Base-by-base conservation (phyloP, 139 green algal genomes). In the Chlamydomonas sp. region DNA sequence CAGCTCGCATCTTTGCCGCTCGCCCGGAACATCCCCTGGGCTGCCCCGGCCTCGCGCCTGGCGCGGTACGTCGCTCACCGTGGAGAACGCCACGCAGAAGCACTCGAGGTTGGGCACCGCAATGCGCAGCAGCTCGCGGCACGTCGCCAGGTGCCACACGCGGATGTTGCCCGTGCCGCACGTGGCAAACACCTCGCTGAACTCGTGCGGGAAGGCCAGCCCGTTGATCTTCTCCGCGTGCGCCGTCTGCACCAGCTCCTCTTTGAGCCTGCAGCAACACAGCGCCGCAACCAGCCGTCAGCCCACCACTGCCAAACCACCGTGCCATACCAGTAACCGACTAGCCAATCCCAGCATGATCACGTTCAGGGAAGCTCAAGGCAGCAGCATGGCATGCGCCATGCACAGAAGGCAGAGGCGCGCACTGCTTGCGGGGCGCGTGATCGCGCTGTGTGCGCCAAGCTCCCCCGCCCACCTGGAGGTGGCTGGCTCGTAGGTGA, bases 71-170 rank as follows among this genome's bases (percentile, higher is more conserved):
- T 61, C 62, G 17, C 84, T 79, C 60, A 93, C 92, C 89, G 89
- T 71, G n/a, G 90, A 91, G 89, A 98, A 97, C 6, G 86, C 78
- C 1, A 98, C 82, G 88, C 95, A 98, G 79, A 94, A 85, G 94
- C 95, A 97, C 78, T 95, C 94, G 16, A 97, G 85, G 88, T 97
- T 97, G 66, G 95, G 93, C 86, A 97, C 90, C 15, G 71, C 79
- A 86, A 98, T 96, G 80, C 95, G 93, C 85, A 97, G 93, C 89
- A 98, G 93, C 93, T 98, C 96, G n/a, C 94, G 87, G 88, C 94
- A 95, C 62, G 91, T 94, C 74, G 89, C 15, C 14, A 94, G 84
- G 89, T 97, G 93, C 96, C 96, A 98, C 12, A 98, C 64, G 1
- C 96, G 92, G 79, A 98, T 96, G 86, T 94, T 93, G 20, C 92